Percentiles rank a stretch among this genome's conserved stretches.
phyloP scores from a whole-genome alignment of 306 rosid genomes.

The Trichosanthes truncata region DNA sequence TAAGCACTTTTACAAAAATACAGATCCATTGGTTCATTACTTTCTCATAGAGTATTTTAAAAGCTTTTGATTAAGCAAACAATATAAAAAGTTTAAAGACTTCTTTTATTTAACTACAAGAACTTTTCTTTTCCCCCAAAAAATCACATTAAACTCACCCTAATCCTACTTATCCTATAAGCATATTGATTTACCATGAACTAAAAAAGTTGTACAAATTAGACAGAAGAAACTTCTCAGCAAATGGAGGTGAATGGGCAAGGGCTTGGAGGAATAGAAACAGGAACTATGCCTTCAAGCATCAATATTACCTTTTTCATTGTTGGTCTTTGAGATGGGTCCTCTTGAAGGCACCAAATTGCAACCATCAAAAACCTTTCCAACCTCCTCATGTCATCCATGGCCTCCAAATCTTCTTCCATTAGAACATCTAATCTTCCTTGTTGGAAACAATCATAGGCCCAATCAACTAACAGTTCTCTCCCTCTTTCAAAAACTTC shows the following conservation, averaged over 20 bases:
- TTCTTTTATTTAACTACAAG: neutral
- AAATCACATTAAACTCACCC: neutral
- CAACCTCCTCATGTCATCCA: conserved; percentile 6
- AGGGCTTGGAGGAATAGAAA: conserved; percentile 21
- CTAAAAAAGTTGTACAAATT: neutral
- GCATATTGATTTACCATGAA: neutral
- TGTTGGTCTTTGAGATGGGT: conserved; percentile 15
- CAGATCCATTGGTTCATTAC: neutral
- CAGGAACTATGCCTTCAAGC: conserved; percentile 31
- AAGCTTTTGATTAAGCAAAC: too few relatives aligned
- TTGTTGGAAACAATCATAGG: conserved; percentile 10
- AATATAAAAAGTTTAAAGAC: neutral
- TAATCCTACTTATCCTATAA: neutral
- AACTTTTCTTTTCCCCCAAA: neutral
- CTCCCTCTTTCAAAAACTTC: neutral
- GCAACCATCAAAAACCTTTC: conserved; percentile 25
- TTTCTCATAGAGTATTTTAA: too few relatives aligned
- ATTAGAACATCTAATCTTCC: conserved; percentile 4
- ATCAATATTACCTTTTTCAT: conserved; percentile 23
- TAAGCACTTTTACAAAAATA: neutral
- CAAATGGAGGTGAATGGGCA: neutral
- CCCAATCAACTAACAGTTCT: conserved; percentile 18
- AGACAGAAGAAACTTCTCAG: neutral
- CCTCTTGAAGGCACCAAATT: conserved; percentile 28
- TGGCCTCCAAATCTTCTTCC: conserved; percentile 3